Conservation (phyloP, 2,329 filamentous ascomycete species). For the Fonsecaea multimorphosa region DNA sequence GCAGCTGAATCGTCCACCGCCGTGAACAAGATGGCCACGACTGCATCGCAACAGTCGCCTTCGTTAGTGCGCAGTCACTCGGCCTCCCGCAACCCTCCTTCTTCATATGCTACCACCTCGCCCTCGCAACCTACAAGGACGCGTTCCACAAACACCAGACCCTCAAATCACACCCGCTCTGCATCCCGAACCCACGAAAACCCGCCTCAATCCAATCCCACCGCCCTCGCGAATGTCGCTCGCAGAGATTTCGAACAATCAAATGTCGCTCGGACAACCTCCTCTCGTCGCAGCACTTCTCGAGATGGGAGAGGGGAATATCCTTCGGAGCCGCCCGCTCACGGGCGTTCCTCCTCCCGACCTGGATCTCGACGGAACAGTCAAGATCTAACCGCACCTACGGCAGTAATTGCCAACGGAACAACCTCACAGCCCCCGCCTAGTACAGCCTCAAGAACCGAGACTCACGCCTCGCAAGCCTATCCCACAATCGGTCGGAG, state of each 20-base stretch:
- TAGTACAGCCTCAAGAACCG: conserved; percentile 53
- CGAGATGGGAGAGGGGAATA: conserved; percentile 62
- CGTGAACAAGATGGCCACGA: conserved; percentile 49
- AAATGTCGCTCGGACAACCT: conserved; percentile 65
- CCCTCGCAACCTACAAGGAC: conserved; percentile 55
- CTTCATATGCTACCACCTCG: conserved; percentile 49
- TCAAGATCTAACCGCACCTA: conserved; percentile 54
- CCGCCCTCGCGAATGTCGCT: conserved; percentile 59
- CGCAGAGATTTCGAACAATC: conserved; percentile 76
- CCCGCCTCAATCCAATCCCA: conserved; percentile 54
- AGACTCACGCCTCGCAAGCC: conserved; percentile 54
- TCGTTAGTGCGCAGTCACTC: conserved; percentile 59
- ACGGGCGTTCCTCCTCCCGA: conserved; percentile 49
- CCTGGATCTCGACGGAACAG: conserved; percentile 52
- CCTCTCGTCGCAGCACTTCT: conserved; percentile 65
- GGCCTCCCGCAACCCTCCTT: conserved; percentile 53
- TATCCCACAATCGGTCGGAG: conserved; percentile 54
- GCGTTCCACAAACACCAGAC: conserved; percentile 53
- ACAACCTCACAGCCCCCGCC: conserved; percentile 55
- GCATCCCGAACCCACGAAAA: conserved; percentile 49
- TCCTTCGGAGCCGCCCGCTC: conserved; percentile 62
- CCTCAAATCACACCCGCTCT: conserved; percentile 47
- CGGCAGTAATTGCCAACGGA: conserved; percentile 60
- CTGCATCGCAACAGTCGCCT: conserved; percentile 54
- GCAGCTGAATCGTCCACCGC: neutral